Evolutionary conservation across 177 flowering plant genomes (phyloP).

Genomic region (Tripterygium wilfordii): DNA sequence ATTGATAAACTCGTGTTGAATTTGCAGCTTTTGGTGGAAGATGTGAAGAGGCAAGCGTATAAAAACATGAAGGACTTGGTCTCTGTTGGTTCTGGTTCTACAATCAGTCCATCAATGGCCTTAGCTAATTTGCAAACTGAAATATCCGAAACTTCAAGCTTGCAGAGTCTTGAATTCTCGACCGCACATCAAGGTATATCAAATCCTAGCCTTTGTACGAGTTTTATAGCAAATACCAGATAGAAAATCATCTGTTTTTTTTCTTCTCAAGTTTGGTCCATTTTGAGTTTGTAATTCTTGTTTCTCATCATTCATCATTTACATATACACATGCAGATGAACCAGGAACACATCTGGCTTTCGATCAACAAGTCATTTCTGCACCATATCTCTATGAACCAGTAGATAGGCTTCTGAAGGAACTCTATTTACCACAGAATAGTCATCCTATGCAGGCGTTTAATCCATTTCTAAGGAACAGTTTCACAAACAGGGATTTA

Average conservation of each 20-base stretch:
- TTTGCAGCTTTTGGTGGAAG: conserved; percentile 45
- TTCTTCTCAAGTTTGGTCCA: too few relatives aligned
- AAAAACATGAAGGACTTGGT: conserved; percentile 24
- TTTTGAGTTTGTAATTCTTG: not conserved
- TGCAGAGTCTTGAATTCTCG: conserved; percentile 16
- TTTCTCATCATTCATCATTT: not conserved
- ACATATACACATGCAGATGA: too few relatives aligned
- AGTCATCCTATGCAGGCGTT: conserved; percentile 12
- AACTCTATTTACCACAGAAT: conserved; percentile 11
- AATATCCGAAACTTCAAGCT: conserved; percentile 12
- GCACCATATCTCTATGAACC: conserved; percentile 5
- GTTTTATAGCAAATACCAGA: too few relatives aligned
- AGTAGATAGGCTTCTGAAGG: conserved; percentile 11
- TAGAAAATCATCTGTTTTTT: too few relatives aligned
- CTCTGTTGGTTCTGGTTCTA: conserved; percentile 10
- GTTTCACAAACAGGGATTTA: conserved; percentile 13
- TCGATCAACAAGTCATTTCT: conserved; percentile 9
- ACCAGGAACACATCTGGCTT: conserved; percentile 11
- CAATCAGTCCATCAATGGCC: conserved; percentile 14
- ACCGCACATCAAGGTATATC: conserved; percentile 28
- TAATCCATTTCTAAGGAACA: conserved; percentile 16
- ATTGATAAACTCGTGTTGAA: conserved; percentile 4
- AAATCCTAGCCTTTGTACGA: too few relatives aligned
- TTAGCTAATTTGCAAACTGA: conserved; percentile 15
- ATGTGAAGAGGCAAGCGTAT: conserved; percentile 39